Conservation (phyloP, 2,329 filamentous ascomycete genomes). For the Dactylellina sp. region DNA sequence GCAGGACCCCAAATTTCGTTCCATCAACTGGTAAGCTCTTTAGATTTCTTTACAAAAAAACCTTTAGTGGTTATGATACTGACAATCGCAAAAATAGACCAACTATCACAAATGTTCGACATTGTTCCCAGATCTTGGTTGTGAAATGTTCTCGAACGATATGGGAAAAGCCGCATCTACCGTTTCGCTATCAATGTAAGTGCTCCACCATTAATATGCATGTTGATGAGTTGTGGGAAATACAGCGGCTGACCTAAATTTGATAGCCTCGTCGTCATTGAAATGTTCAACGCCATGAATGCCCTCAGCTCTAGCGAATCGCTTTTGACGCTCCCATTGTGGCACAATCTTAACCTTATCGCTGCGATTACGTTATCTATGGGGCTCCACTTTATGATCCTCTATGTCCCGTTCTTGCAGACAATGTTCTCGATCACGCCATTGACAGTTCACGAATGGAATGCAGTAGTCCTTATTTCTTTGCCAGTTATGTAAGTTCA, state of each 20-base stretch:
- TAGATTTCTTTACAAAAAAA: too few species aligned
- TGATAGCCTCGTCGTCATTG: constrained; percentile 88
- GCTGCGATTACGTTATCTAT: constrained; percentile 94
- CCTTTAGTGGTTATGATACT: background rate
- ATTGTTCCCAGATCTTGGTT: constrained; percentile 88
- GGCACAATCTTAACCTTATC: constrained; percentile 98
- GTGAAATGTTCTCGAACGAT: constrained; percentile 87
- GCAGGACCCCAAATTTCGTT: constrained; percentile 92
- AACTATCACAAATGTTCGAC: constrained; percentile 94
- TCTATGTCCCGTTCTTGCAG: constrained; percentile 78
- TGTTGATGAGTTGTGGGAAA: too few species aligned
- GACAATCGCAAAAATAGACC: constrained; percentile 62
- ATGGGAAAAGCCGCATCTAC: constrained; percentile 91
- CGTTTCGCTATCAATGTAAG: constrained; percentile 75
- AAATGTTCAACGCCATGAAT: constrained; percentile 99
- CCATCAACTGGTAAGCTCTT: constrained; percentile 73
- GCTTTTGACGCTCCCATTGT: constrained; percentile 90
- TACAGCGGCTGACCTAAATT: too few species aligned
- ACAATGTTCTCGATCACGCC: constrained; percentile 90
- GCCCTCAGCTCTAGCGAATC: constrained; percentile 95
- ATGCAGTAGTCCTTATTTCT: constrained; percentile 88
- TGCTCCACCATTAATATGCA: constrained; percentile 63
- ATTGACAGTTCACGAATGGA: constrained; percentile 87
- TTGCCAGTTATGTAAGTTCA: constrained; percentile 86
- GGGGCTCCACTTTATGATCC: constrained; percentile 90